Evolutionary conservation across 345 rosid genomes (phyloP).

Genomic region (Moricandia moricandioides): DNA sequence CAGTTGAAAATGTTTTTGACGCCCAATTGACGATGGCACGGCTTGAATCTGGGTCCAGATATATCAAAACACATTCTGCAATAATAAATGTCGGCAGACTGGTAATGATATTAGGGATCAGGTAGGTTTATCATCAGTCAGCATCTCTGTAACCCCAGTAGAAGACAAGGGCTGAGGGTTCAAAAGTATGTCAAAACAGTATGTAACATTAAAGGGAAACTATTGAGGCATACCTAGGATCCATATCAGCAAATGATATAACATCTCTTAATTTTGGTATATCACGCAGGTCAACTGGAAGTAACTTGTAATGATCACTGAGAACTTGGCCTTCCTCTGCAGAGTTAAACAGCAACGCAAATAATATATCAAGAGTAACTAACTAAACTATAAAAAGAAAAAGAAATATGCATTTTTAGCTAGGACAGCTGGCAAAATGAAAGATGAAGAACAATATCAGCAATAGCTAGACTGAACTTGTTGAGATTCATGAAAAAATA

Average conservation of each 20-base stretch:
- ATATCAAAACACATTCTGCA: constrained; percentile 98
- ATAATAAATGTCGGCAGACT: constrained; percentile 96
- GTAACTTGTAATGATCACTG: constrained; percentile 85
- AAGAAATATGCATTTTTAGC: not conserved
- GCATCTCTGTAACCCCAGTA: not conserved
- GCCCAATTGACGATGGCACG: constrained; percentile 78
- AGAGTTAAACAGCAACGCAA: constrained; percentile 16
- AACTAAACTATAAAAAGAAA: constrained; percentile 8
- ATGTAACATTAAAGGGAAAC: not conserved
- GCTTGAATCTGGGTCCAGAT: constrained; percentile 91
- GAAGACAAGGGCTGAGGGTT: not conserved
- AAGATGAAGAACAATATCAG: constrained; percentile 5
- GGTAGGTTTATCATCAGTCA: constrained; percentile 32
- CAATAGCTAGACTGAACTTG: constrained; percentile 1
- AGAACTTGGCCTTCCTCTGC: constrained; percentile 88
- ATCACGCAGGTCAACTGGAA: constrained; percentile 83
- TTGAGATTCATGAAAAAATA: not conserved
- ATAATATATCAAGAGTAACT: constrained; percentile 3
- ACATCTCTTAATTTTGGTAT: constrained; percentile 64
- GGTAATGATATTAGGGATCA: constrained; percentile 61
- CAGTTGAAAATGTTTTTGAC: constrained; percentile 64
- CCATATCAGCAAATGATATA: constrained; percentile 70
- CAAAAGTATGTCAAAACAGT: not conserved
- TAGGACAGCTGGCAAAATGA: not conserved
- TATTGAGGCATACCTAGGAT: constrained; percentile 61